These are phyloP conservation scores for Salix purpurea DNA, from an alignment of 345 rosid species.

Conservation along the genomic window DNA sequence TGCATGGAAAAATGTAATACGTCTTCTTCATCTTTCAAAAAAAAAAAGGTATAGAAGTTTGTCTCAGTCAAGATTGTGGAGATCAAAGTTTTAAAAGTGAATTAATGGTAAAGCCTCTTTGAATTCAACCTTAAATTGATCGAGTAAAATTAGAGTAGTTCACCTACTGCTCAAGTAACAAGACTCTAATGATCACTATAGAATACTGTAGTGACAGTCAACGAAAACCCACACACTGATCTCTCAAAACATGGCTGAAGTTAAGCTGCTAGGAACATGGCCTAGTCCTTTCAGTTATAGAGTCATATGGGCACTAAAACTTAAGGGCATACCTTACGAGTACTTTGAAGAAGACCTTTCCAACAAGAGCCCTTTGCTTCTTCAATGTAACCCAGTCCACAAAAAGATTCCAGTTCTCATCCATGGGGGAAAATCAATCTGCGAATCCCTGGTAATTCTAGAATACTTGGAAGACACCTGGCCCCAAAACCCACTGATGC, in stretches of 20 bases:
- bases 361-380: not conserved
- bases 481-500: constrained; percentile 1
- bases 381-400: not conserved
- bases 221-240: not conserved
- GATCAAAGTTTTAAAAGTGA: no score
- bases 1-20: no score
- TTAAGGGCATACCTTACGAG: constrained; percentile 3
- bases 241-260: constrained; percentile 13
- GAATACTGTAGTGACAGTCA: not conserved
- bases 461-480: constrained; percentile 6
- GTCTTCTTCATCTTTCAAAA: no score
- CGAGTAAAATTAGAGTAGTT: not conserved
- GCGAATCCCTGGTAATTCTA: not conserved
- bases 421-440: not conserved
- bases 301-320: constrained; percentile 3
- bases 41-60: no score
- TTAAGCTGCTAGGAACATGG: constrained; percentile 22
- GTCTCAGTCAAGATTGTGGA: no score
- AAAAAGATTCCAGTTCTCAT: constrained; percentile 5
- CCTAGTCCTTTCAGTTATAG: constrained; percentile 19
- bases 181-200: not conserved
- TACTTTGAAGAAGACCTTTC: not conserved
- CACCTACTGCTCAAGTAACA: not conserved
- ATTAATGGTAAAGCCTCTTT: no score
- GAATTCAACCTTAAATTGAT: no score